Base-by-base conservation (phyloP, 257 asterid species). In the Capsicum rhomboideum region DNA sequence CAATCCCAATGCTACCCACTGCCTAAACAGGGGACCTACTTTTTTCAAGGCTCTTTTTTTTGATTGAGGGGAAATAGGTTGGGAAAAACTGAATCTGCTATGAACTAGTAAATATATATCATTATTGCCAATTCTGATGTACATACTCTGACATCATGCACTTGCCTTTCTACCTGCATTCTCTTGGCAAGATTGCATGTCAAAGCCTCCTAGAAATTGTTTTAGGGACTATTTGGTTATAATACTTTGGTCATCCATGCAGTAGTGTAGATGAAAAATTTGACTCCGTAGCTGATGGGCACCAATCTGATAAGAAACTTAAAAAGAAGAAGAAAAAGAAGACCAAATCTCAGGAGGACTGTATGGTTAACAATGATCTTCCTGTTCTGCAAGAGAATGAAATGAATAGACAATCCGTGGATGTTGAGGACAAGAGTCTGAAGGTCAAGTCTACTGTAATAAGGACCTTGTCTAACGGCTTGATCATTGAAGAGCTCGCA, bases 391-490 rank as follows among this genome's bases (percentile, higher is more conserved):
- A 87, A 78, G 91, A 61, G 58, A 84, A 83, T 85, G 89, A 80
- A 79, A 87, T 83, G 63, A 82, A 31, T 31, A 84, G 55, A 69
- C 82, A 79, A 37, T 69, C 82, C 13, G 11, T n/a, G 83, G 67
- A 85, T 71, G 17, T 50, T 80, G 90, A 84, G 85, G 87, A 55
- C 83, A 82, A 84, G 88, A 75, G 77, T 78, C 26, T 28, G 66
- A 55, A 86, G 66, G 85, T 72, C 8, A 82, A 4, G 34, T 81
- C 91, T 79, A 72, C 69, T 82, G 63, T 84, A 29, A 83, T 31
- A 80, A 90, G 85, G 89, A 91, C 94, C 82, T 92, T 96, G 59
- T 90, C 94, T 50, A 94, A 89, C 86, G 99, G 98, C 61, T 87
- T 94, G 91, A 86, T 86, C 49, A 91, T 96, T 89, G 96, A 93